Base-by-base conservation (phyloP, 805 yeast genomes). In the Lachancea meyersii region DNA sequence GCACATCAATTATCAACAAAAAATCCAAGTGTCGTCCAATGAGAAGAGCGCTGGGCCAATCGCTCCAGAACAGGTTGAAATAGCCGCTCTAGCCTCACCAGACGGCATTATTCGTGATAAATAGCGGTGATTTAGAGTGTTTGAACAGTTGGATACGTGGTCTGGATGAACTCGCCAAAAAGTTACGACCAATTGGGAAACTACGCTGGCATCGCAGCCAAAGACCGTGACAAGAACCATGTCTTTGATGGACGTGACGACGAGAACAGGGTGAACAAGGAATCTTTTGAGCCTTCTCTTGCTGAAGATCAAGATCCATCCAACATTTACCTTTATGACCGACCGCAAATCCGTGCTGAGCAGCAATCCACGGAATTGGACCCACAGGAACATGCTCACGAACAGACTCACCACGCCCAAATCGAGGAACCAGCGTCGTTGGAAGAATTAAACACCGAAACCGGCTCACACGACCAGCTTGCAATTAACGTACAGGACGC, bases 261-360 rank as follows among this genome's bases (percentile, higher is more conserved):
- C 6, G 24, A n/a, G 24, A 10, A 6, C 11, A n/a, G 7, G 8
- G 23, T 5, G 9, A 7, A 7, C 5, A 31, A 18, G 17, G 14
- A 23, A 24, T 8, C 22, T 11, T 9, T 17, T n/a, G 37, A 22
- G 22, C 20, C 36, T 37, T 22, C 18, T 35, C 10, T 30, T 13
- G 35, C 38, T 24, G 38, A 37, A 22, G 34, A 43, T 3, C 38
- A 24, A 31, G 44, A 40, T 24, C 46, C 55, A 14, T 37, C 53
- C 3, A 48, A 49, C 6, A 44, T 54, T 16, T 54, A 50, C 34
- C 41, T 54, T 16, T 54, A 52, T 35, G 53, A 52, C 33, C 48
- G 48, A 28, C 50, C 58, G 8, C 50, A 45, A 24, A 22, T 31
- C 4, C 28, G 28, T 5, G n/a, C 26, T 4, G 37, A 26, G 6